Evolutionary conservation across 148 eudicot genomes (phyloP), one percentile per base, ranked within the genome.

Genomic region (Persicaria tinctoria): DNA sequence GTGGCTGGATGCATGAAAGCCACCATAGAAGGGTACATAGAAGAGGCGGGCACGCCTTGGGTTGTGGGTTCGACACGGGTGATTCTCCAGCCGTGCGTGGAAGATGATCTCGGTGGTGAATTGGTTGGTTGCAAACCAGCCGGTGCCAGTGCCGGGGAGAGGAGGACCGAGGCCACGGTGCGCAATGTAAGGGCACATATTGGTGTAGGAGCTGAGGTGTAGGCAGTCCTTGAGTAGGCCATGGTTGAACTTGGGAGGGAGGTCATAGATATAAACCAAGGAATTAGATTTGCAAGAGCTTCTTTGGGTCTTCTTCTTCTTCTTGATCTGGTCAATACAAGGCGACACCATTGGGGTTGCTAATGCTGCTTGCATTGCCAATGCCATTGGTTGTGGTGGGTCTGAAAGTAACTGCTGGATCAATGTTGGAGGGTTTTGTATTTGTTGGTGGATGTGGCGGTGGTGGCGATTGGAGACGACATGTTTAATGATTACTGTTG

Each of bases 1-100:
- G 32, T 57, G 63, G 63, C 63, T 57, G 27, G 63, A 57, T 3
- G 63, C 63, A 9, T 57, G 63, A 72, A 93, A 86, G 10, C 96
- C 98, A 7, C 87, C 93, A 85, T 93, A 93, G 63, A 86, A 93
- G 1, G 98, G 98, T 17, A 90, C 83, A 88, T 89, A 93, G 77
- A 79, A 90, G 69, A 91, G 93, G 59, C 88, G 69, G 8, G 98
- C 96, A 0, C 84, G 79, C 56, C 78, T 79, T 3, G 98, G 84
- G 48, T 90, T 86, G 3, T 62, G 0, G 0, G 92, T 87, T 1
- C 93, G 72, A 77, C 98, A 93, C 49, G 72, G 78, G 54, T 90
- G 81, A 56, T 82, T 78, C 47, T 86, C 41, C 70, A 91, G 78
- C 4, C 96, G 82, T 18, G 84, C 82, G 27, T 93, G 98, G 80